Conservation (phyloP, 768 basidiomycete species). For the Leucocoprinus sp. region DNA sequence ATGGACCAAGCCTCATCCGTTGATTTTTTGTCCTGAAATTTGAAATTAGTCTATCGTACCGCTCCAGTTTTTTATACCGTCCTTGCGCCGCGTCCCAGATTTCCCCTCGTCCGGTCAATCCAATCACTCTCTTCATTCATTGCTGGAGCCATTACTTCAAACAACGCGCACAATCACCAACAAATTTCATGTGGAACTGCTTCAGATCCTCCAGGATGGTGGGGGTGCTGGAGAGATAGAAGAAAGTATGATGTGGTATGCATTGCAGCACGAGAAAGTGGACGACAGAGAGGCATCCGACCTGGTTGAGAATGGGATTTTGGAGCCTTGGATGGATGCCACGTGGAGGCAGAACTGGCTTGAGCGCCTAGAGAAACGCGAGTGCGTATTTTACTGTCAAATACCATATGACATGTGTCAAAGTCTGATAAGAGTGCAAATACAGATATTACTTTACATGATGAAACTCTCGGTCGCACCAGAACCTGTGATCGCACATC, state of each 20-base stretch:
- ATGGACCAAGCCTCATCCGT: slow-evolving; percentile 6
- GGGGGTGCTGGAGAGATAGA: slow-evolving; percentile 58
- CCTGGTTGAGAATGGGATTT: background rate
- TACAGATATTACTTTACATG: slow-evolving; percentile 68
- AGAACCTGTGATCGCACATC: slow-evolving; percentile 18
- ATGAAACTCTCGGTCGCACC: slow-evolving; percentile 55
- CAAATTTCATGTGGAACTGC: slow-evolving; percentile 62
- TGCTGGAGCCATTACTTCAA: slow-evolving; percentile 56
- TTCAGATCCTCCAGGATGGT: slow-evolving; percentile 47
- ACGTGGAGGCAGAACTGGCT: slow-evolving; percentile 51
- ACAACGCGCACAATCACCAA: slow-evolving; percentile 43
- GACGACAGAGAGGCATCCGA: slow-evolving; percentile 16
- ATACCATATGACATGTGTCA: background rate
- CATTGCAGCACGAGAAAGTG: slow-evolving; percentile 52
- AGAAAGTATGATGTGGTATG: slow-evolving; percentile 74
- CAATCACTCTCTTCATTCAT: slow-evolving; percentile 47
- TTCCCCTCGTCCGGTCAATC: slow-evolving; percentile 21
- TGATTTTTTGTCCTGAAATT: background rate
- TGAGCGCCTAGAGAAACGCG: slow-evolving; percentile 59
- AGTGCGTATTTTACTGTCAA: slow-evolving; percentile 33
- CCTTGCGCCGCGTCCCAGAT: slow-evolving; percentile 42
- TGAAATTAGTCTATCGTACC: slow-evolving; percentile 63
- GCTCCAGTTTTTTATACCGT: slow-evolving; percentile 45
- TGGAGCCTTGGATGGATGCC: slow-evolving; percentile 39
- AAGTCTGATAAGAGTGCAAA: slow-evolving; percentile 43